Percentiles rank a stretch among this genome's conserved stretches.
Conservation (phyloP, 805 yeast genomes). For the Myxozyma geophila region DNA sequence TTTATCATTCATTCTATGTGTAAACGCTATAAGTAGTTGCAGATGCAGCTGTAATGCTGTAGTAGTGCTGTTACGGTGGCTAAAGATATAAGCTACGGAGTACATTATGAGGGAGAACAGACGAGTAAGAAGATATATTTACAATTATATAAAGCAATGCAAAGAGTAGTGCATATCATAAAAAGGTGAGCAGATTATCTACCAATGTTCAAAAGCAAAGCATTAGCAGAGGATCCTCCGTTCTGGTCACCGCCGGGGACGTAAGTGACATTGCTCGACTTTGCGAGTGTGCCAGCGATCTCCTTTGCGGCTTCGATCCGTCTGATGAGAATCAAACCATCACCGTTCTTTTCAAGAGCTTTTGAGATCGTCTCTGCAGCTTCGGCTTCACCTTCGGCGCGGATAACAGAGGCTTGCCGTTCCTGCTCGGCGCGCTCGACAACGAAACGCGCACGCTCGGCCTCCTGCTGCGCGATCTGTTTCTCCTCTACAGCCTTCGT, state of each 20-base stretch:
- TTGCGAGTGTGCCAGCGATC: conserved; percentile 85
- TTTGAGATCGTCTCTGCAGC: conserved; percentile 94
- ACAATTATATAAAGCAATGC: background rate
- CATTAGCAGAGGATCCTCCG: conserved; percentile 38
- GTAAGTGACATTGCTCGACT: conserved; percentile 84
- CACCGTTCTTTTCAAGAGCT: conserved; percentile 93
- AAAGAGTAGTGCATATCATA: background rate
- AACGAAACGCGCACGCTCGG: conserved; percentile 90
- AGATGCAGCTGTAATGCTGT: background rate
- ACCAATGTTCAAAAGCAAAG: conserved; percentile 46
- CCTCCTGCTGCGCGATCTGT: conserved; percentile 99
- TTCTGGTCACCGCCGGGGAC: conserved; percentile 56
- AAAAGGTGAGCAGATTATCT: conserved; percentile 35
- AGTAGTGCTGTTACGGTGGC: too few species aligned
- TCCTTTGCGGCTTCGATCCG: conserved; percentile 96
- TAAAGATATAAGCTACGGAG: too few species aligned
- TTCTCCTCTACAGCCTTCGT: conserved; percentile 98
- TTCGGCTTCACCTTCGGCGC: conserved; percentile 99
- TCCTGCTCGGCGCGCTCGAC: conserved; percentile 98
- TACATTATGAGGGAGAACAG: background rate
- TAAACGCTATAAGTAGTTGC: background rate
- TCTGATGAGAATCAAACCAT: conserved; percentile 89
- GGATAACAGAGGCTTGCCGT: conserved; percentile 88
- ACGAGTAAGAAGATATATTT: background rate
- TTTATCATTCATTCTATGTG: background rate